Percentiles rank a stretch among this genome's conserved stretches.
Evolutionary conservation across 2,329 filamentous ascomycete species (phyloP).

Genomic region (Diaporthe vaccinii): DNA sequence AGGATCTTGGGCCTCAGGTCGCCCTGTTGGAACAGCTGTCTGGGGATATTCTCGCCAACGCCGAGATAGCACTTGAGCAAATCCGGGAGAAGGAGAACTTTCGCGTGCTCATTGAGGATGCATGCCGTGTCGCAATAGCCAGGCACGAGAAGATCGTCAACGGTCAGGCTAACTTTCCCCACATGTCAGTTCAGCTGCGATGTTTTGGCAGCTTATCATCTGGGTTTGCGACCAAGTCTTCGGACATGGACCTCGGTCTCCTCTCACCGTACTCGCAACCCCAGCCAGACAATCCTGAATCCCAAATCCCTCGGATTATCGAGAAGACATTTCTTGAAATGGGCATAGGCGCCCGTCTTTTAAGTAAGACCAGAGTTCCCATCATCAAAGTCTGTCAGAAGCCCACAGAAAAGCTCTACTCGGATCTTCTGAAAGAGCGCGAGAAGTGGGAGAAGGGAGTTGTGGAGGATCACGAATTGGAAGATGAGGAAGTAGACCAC

Average conservation of each 20-base stretch:
- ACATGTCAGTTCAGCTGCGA: slow-evolving; percentile 73
- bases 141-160: slow-evolving; percentile 62
- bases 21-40: slow-evolving; percentile 64
- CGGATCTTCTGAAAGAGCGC: slow-evolving; percentile 74
- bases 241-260: slow-evolving; percentile 90
- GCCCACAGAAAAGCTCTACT: slow-evolving; percentile 72
- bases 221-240: slow-evolving; percentile 88
- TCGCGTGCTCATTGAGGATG: slow-evolving; percentile 71
- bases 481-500: slow-evolving; percentile 54
- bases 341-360: slow-evolving; percentile 81
- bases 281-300: slow-evolving; percentile 66
- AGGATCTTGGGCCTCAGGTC: slow-evolving; percentile 64
- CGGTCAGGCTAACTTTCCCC: slow-evolving; percentile 60
- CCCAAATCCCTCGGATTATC: slow-evolving; percentile 78
- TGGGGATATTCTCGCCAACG: slow-evolving; percentile 63
- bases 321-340: slow-evolving; percentile 80
- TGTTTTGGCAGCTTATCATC: slow-evolving; percentile 88
- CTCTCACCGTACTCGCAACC: slow-evolving; percentile 73
- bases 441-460: slow-evolving; percentile 77
- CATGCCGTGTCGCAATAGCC: slow-evolving; percentile 72
- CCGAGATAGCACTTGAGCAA: slow-evolving; percentile 75
- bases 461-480: slow-evolving; percentile 53
- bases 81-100: slow-evolving; percentile 80
- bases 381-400: slow-evolving; percentile 89
- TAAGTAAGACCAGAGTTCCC: slow-evolving; percentile 84